These are phyloP conservation scores for Kurtzmaniella fragi DNA, from an alignment of 805 yeast species.

Conservation along the genomic window DNA sequence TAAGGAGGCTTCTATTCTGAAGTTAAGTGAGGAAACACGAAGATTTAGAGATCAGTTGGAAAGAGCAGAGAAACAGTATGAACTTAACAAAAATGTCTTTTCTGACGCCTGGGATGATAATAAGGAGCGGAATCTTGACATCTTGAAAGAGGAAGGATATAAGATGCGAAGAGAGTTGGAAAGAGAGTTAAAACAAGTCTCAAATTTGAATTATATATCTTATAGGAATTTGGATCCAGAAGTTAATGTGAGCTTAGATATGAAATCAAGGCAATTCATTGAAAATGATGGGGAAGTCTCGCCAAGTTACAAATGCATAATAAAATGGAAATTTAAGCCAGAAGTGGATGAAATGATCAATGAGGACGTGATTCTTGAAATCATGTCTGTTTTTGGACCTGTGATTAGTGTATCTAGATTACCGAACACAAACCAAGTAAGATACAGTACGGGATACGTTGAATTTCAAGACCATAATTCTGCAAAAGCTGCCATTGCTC, in stretches of 20 bases:
- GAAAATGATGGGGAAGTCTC: background rate
- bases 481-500: conserved; percentile 31
- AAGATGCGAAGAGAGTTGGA: conserved; percentile 4
- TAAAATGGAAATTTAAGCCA: conserved; percentile 44
- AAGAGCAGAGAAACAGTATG: conserved; percentile 16
- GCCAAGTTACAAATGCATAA: conserved; percentile 14
- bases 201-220: too few relatives aligned
- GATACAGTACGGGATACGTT: conserved; percentile 37
- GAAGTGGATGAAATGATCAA: conserved; percentile 27
- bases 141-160: conserved; percentile 24
- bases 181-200: background rate
- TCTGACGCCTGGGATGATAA: conserved; percentile 3
- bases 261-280: too few relatives aligned
- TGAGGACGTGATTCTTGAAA: conserved; percentile 23
- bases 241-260: too few relatives aligned
- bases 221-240: too few relatives aligned
- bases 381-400: conserved; percentile 46
- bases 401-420: conserved; percentile 12
- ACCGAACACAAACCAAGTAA: conserved; percentile 7
- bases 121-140: conserved; percentile 8
- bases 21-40: conserved; percentile 17
- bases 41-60: conserved; percentile 26
- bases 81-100: conserved; percentile 3
- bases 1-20: conserved; percentile 8
- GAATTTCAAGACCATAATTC: conserved; percentile 20